Conservation (phyloP, 495 filamentous ascomycete species). For the Saxophila tyrrhenica region DNA sequence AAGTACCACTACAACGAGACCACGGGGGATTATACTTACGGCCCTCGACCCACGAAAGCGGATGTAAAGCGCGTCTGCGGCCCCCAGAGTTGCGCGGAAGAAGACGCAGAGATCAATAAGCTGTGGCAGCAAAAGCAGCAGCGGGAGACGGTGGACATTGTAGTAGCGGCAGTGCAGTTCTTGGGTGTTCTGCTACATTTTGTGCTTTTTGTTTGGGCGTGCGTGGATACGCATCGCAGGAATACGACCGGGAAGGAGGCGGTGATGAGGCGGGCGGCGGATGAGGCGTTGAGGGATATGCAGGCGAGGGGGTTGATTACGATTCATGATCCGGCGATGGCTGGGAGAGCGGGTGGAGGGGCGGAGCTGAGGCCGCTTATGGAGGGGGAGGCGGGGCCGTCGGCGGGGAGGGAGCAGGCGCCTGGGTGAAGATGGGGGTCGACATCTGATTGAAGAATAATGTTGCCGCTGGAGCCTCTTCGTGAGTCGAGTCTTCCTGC, state of each 20-base stretch:
- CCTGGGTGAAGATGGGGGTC: too few relatives aligned
- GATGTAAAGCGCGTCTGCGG: neutral
- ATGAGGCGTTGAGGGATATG: constrained; percentile 20
- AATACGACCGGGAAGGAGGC: constrained; percentile 22
- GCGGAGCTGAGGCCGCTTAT: neutral
- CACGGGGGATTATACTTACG: neutral
- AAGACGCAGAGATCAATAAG: constrained; percentile 17
- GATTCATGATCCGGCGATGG: neutral
- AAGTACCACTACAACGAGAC: neutral
- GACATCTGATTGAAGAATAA: too few relatives aligned
- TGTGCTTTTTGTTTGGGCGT: constrained; percentile 29
- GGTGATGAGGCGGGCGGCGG: constrained; percentile 17
- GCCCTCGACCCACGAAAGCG: neutral
- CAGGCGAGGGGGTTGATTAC: constrained; percentile 11
- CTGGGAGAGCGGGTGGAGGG: neutral
- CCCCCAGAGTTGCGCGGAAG: constrained; percentile 9
- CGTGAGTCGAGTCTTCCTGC: too few relatives aligned
- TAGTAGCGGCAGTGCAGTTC: constrained; percentile 3
- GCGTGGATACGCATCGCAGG: constrained; percentile 25
- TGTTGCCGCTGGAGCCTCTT: too few relatives aligned
- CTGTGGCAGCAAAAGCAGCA: constrained; percentile 8
- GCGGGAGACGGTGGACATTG: neutral
- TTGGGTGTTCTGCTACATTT: constrained; percentile 24
- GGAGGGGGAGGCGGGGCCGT: neutral
- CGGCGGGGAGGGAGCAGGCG: neutral